phyloP scores from a whole-genome alignment of 805 yeast genomes.

The Clavispora asparagi region DNA sequence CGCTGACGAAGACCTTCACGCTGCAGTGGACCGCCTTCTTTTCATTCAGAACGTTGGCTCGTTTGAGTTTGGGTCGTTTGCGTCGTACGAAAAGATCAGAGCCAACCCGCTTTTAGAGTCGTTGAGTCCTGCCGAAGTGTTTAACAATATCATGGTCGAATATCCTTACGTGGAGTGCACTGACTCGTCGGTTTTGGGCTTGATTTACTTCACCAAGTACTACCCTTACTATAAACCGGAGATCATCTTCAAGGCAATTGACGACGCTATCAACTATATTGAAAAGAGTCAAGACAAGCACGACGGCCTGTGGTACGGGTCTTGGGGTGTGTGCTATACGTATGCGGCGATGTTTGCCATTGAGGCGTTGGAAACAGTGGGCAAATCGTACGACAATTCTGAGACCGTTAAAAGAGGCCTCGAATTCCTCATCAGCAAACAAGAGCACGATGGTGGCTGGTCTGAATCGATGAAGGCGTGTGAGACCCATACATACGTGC shows the following conservation, averaged over 20 bases:
- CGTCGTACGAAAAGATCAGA: conserved; percentile 83
- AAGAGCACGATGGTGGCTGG: conserved; percentile 93
- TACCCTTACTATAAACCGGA: conserved; percentile 57
- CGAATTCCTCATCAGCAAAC: conserved; percentile 73
- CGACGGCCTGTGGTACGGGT: conserved; percentile 98
- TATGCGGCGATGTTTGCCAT: conserved; percentile 98
- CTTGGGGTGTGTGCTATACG: conserved; percentile 96
- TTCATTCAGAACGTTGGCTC: conserved; percentile 71
- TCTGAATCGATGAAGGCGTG: conserved; percentile 90
- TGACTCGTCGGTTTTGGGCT: conserved; percentile 87
- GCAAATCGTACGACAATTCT: conserved; percentile 56
- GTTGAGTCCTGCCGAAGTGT: conserved; percentile 95
- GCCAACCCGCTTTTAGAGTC: conserved; percentile 72
- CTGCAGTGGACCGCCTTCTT: conserved; percentile 74
- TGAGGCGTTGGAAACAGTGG: conserved; percentile 79
- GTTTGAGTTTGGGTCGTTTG: conserved; percentile 85
- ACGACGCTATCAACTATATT: conserved; percentile 70
- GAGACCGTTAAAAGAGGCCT: conserved; percentile 69
- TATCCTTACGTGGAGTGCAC: conserved; percentile 98
- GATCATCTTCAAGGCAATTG: conserved; percentile 66
- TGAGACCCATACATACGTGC: conserved; percentile 74
- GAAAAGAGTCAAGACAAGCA: conserved; percentile 51
- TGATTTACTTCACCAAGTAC: conserved; percentile 67
- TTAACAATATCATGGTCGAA: conserved; percentile 97
- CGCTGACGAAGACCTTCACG: conserved; percentile 46